These are phyloP conservation scores for Phoma sp. DNA, from an alignment of 2,329 filamentous ascomycete genomes.

Conservation along the genomic window DNA sequence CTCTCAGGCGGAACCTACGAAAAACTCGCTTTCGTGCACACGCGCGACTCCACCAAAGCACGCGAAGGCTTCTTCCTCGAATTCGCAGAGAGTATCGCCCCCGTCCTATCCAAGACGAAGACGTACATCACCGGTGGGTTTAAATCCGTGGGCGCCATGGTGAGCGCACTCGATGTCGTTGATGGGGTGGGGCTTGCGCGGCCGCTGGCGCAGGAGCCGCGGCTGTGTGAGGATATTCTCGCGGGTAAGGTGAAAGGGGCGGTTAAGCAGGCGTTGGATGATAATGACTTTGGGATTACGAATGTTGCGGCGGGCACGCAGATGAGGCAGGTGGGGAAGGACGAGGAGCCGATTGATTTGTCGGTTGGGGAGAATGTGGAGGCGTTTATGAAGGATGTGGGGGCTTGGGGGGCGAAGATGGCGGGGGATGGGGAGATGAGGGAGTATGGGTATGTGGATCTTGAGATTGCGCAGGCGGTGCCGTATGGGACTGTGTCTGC, in stretches of 20 bases:
- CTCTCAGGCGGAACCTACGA: conserved; percentile 68
- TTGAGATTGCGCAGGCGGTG: conserved; percentile 45
- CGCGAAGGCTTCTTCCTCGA: conserved; percentile 68
- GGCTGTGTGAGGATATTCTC: conserved; percentile 56
- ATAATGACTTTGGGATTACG: conserved; percentile 61
- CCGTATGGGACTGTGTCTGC: conserved; percentile 45
- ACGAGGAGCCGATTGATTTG: conserved; percentile 62
- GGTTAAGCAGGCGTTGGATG: conserved; percentile 57
- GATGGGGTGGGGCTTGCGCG: conserved; percentile 68
- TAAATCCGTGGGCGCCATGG: conserved; percentile 64
- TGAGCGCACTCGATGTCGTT: conserved; percentile 63
- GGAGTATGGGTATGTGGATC: conserved; percentile 57
- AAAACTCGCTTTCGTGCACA: conserved; percentile 59
- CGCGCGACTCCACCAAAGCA: conserved; percentile 62
- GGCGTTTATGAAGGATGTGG: conserved; percentile 59
- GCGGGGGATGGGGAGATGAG: conserved; percentile 48
- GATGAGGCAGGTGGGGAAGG: conserved; percentile 61
- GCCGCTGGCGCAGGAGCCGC: conserved; percentile 61
- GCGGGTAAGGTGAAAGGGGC: conserved; percentile 53
- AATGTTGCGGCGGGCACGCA: conserved; percentile 59
- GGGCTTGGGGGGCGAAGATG: conserved; percentile 53
- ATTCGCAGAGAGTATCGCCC: conserved; percentile 63
- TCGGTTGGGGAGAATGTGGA: conserved; percentile 57
- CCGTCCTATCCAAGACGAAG: conserved; percentile 63
- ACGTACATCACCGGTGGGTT: conserved; percentile 68